Percentiles rank a stretch among this genome's conserved stretches.
Conservation (phyloP, 2,329 filamentous ascomycete species). For the Calonectria hawksworthii region DNA sequence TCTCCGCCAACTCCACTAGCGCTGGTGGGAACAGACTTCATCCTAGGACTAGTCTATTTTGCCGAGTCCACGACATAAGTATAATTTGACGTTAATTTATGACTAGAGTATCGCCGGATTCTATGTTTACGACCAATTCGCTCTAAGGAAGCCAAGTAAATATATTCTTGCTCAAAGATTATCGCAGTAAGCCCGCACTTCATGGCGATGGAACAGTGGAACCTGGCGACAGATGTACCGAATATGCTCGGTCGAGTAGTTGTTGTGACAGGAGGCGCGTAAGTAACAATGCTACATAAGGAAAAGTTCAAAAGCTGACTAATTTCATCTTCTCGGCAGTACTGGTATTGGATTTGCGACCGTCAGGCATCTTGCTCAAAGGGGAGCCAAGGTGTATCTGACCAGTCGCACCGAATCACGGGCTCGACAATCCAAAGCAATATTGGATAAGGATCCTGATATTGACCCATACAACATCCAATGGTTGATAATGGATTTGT, state of each 20-base stretch:
- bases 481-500: conserved; percentile 1
- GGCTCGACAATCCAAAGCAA: background rate
- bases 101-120: no score
- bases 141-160: no score
- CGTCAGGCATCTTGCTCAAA: conserved; percentile 1
- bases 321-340: background rate
- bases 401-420: background rate
- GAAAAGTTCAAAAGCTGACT: background rate
- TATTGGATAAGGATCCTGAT: background rate
- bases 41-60: no score
- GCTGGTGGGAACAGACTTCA: no score
- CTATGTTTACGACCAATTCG: no score
- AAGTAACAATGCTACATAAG: background rate
- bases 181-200: background rate
- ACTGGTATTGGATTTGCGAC: conserved; percentile 11
- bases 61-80: no score
- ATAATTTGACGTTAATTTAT: no score
- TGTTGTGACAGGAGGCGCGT: conserved; percentile 21
- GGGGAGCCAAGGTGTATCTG: conserved; percentile 17
- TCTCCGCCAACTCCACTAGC: no score
- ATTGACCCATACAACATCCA: background rate
- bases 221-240: conserved; percentile 12
- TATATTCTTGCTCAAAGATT: no score
- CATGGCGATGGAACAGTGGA: conserved; percentile 4
- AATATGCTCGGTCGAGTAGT: conserved; percentile 1